These are phyloP conservation scores for Populus hybrid DNA, from an alignment of 441 rosid species.

Conservation along the genomic window DNA sequence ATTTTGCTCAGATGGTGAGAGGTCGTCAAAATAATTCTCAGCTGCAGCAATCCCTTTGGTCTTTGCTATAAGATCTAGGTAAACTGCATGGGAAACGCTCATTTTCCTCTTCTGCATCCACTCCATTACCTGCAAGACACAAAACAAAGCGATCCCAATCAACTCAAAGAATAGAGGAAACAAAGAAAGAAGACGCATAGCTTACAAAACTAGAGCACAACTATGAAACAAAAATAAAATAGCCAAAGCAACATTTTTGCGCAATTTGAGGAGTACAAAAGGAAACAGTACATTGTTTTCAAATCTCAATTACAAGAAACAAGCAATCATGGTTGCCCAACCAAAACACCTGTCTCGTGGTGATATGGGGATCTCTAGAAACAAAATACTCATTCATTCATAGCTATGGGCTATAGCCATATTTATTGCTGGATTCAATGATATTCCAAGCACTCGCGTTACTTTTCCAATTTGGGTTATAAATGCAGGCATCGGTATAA, in stretches of 20 bases:
- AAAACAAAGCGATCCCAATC: neutral
- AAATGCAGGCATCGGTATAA: neutral
- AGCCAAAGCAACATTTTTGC: neutral
- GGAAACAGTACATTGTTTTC: neutral
- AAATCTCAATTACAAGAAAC: neutral
- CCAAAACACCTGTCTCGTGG: neutral
- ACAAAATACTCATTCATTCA: neutral
- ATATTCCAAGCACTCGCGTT: too few relatives aligned
- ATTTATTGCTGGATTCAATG: neutral
- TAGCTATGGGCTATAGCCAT: neutral
- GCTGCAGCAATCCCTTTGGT: constrained; percentile 58
- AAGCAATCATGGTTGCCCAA: neutral
- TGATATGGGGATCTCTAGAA: neutral
- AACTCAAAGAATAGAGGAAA: neutral
- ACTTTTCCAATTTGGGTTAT: neutral
- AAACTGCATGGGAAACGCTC: constrained; percentile 34
- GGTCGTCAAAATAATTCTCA: constrained; percentile 51
- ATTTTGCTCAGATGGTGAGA: constrained; percentile 37
- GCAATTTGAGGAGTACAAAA: neutral
- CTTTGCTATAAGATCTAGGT: constrained; percentile 58
- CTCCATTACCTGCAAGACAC: constrained; percentile 48
- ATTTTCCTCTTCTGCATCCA: constrained; percentile 85
- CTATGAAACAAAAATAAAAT: too few relatives aligned
- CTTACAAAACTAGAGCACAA: too few relatives aligned
- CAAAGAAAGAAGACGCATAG: neutral